phyloP scores from a whole-genome alignment of 1,139 yeast species.

The Groenewaldozyma auringiensis region DNA sequence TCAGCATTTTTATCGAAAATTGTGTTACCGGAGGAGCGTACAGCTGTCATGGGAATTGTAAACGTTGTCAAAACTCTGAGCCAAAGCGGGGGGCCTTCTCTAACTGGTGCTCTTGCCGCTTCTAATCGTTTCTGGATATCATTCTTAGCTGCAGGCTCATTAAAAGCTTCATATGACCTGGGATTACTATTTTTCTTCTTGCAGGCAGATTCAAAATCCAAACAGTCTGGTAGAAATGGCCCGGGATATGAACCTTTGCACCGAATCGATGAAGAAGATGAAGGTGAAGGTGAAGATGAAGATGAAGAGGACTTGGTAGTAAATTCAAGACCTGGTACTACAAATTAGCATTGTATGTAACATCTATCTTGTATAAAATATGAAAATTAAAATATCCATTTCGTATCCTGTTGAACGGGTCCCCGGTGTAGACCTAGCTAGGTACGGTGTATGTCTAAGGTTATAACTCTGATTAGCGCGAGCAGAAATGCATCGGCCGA shows the following conservation, averaged over 20 bases:
- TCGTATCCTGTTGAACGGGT: too few relatives aligned
- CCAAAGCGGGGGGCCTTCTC: slow-evolving; percentile 62
- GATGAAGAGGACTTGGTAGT: too few relatives aligned
- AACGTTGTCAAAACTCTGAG: slow-evolving; percentile 74
- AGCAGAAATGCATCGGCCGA: too few relatives aligned
- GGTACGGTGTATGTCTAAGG: too few relatives aligned
- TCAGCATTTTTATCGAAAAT: slow-evolving; percentile 63
- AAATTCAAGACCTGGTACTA: too few relatives aligned
- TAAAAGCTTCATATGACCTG: slow-evolving; percentile 30
- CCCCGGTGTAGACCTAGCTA: too few relatives aligned
- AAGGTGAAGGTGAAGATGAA: not conserved
- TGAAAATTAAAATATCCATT: too few relatives aligned
- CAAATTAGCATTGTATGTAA: too few relatives aligned
- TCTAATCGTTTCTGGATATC: slow-evolving; percentile 43
- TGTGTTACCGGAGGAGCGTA: slow-evolving; percentile 51
- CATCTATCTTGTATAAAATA: too few relatives aligned
- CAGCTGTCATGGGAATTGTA: slow-evolving; percentile 71
- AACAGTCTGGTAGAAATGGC: not conserved
- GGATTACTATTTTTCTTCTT: slow-evolving; percentile 22
- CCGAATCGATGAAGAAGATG: not conserved
- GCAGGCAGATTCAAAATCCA: slow-evolving; percentile 3
- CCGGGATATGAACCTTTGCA: not conserved
- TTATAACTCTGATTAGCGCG: too few relatives aligned
- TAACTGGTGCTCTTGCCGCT: slow-evolving; percentile 62
- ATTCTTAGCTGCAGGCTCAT: slow-evolving; percentile 51